These are phyloP conservation scores for Fraxinus floribunda DNA, from an alignment of 305 asterid genomes.

Conservation along the genomic window DNA sequence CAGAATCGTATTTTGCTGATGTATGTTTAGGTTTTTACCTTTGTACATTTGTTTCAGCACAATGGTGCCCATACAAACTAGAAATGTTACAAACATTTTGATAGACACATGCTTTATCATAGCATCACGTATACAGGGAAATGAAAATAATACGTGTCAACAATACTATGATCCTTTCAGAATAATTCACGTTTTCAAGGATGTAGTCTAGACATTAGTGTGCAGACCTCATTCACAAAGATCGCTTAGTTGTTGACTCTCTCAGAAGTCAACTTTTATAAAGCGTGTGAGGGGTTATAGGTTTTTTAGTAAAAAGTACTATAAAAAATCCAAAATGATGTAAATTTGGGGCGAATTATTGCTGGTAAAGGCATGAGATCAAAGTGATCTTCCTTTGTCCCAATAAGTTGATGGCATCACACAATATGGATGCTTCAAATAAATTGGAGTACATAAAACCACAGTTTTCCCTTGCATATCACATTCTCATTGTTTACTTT, in stretches of 20 bases:
- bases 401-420: not conserved
- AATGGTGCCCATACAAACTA: not conserved
- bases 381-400: not conserved
- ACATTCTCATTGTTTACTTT: not conserved
- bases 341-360: not conserved
- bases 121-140: not conserved
- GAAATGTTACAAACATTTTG: not conserved
- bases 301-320: not conserved
- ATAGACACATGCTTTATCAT: not conserved
- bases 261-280: not conserved
- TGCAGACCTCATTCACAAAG: not conserved
- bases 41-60: not conserved
- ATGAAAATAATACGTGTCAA: not conserved
- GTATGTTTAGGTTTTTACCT: not conserved
- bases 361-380: not conserved
- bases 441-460: not conserved
- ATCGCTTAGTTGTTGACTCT: not conserved
- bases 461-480: not conserved
- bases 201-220: constrained; percentile 5
- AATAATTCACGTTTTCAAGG: not conserved
- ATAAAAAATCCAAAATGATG: not conserved
- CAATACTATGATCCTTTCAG: not conserved
- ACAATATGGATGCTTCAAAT: not conserved
- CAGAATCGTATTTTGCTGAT: not conserved
- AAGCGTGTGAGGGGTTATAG: not conserved